phyloP scores from a whole-genome alignment of 2,329 filamentous ascomycete genomes.

The Drechslerella dactyloides region DNA sequence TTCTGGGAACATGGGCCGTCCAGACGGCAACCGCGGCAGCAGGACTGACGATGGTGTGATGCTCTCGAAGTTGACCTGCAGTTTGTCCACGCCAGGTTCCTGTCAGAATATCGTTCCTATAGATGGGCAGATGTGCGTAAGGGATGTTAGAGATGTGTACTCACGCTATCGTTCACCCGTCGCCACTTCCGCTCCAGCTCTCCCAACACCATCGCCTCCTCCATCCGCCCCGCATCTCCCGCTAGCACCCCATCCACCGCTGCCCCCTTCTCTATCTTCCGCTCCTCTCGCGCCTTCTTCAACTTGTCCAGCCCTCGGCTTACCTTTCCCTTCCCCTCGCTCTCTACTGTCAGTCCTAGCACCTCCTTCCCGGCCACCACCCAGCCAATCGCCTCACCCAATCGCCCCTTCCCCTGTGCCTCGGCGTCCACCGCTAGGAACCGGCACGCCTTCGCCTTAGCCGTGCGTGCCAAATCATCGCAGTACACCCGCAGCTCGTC shows the following conservation, averaged over 20 bases:
- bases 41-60: constrained; percentile 33
- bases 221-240: constrained; percentile 79
- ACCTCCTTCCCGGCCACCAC: constrained; percentile 76
- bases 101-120: constrained; percentile 6
- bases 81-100: not conserved
- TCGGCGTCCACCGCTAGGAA: constrained; percentile 93
- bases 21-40: constrained; percentile 25
- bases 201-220: constrained; percentile 83
- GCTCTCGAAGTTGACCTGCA: constrained; percentile 43
- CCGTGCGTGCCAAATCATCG: constrained; percentile 74
- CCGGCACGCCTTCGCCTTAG: constrained; percentile 82
- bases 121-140: constrained; percentile 6
- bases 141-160: constrained; percentile 1
- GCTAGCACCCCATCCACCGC: constrained; percentile 68
- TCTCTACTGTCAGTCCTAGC: constrained; percentile 64
- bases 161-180: constrained; percentile 88
- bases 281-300: constrained; percentile 67
- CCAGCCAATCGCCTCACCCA: constrained; percentile 87
- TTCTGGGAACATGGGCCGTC: constrained; percentile 34
- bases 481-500: constrained; percentile 72
- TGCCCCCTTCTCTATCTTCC: constrained; percentile 55
- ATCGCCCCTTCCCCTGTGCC: constrained; percentile 69
- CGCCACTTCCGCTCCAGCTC: constrained; percentile 89
- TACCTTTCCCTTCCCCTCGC: constrained; percentile 62
- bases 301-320: constrained; percentile 75